Percentiles rank a stretch among this genome's conserved stretches.
Conservation (phyloP, 1,139 yeast genomes). For the Candida neerlandica region DNA sequence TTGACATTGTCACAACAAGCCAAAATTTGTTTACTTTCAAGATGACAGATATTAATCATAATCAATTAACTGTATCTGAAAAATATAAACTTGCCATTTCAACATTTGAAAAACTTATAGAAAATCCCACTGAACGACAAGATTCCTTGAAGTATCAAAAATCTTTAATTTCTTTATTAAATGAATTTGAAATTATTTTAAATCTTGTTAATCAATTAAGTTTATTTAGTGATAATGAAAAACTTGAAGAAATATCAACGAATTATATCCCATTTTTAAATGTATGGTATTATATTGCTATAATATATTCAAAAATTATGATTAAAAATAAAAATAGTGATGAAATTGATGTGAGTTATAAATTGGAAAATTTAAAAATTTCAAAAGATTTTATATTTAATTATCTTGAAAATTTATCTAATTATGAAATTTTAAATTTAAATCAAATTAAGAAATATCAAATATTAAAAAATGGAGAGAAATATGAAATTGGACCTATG, state of each 20-base stretch:
- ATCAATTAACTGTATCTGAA: conserved; percentile 23
- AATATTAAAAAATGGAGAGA: conserved; percentile 40
- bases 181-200: conserved; percentile 31
- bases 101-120: conserved; percentile 13
- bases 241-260: conserved; percentile 58
- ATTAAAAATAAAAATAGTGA: too few species aligned
- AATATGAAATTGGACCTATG: conserved; percentile 45
- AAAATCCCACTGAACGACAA: conserved; percentile 21
- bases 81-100: conserved; percentile 20
- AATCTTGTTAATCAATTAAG: conserved; percentile 32
- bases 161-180: conserved; percentile 22
- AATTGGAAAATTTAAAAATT: conserved; percentile 42
- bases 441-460: conserved; percentile 43
- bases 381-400: conserved; percentile 46
- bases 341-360: conserved; percentile 25
- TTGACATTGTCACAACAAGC: background rate
- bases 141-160: conserved; percentile 33
- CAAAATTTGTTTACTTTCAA: too few species aligned
- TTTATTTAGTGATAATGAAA: conserved; percentile 65
- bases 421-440: conserved; percentile 43
- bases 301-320: conserved; percentile 21
- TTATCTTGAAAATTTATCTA: conserved; percentile 42
- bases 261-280: conserved; percentile 56
- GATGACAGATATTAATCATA: conserved; percentile 7
- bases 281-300: conserved; percentile 54